phyloP scores from a whole-genome alignment of 176 grass and related monocot species.

The Zoysia japonica region DNA sequence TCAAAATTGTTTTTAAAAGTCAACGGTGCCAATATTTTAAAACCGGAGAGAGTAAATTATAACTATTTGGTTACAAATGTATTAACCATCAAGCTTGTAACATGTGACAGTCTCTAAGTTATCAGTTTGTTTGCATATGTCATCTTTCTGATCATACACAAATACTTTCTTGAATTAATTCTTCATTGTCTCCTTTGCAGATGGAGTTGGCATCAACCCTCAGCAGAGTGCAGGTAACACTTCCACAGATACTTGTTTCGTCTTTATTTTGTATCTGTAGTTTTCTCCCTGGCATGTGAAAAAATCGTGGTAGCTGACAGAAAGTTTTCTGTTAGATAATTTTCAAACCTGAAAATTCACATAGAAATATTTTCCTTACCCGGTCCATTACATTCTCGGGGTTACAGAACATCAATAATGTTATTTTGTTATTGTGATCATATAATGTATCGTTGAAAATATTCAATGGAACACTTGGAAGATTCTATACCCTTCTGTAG shows the following conservation, averaged over 20 bases:
- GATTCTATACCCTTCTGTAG: not conserved
- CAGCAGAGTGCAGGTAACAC: slow-evolving; percentile 95
- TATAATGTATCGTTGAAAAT: not conserved
- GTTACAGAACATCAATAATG: not conserved
- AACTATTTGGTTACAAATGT: not conserved
- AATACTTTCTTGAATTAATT: not conserved
- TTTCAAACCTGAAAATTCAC: not conserved
- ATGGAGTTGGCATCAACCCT: slow-evolving; percentile 97
- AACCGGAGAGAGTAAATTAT: not conserved
- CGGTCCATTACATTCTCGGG: not conserved
- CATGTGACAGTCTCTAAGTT: too few relatives aligned
- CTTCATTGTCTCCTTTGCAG: slow-evolving; percentile 39
- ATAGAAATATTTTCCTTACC: not conserved
- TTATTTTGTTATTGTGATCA: not conserved
- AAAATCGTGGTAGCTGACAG: not conserved
- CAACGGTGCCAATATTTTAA: too few relatives aligned
- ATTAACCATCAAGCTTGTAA: not conserved
- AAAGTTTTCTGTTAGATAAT: not conserved
- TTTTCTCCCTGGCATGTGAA: not conserved
- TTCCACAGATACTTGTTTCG: not conserved
- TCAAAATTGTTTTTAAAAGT: too few relatives aligned
- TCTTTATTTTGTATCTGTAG: not conserved
- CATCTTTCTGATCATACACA: not conserved
- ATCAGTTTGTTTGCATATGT: not conserved
- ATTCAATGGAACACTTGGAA: not conserved